Conservation (phyloP, 768 basidiomycete species). For the Tylopilus vinaceipallidus region DNA sequence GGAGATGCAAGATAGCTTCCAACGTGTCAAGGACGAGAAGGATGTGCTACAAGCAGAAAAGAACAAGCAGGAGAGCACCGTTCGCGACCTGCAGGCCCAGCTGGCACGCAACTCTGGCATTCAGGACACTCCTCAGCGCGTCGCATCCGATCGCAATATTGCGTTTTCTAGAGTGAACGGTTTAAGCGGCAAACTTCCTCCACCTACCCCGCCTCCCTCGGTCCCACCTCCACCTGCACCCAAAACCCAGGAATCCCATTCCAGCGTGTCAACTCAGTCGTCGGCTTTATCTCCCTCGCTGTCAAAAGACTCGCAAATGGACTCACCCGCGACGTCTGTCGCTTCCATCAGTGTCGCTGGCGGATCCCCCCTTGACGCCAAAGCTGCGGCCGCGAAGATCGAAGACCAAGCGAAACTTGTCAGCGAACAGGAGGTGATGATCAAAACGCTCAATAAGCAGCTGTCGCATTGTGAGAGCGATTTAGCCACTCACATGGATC, state of each 20-base stretch:
- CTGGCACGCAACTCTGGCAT: slow-evolving; percentile 48
- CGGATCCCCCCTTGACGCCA: slow-evolving; percentile 47
- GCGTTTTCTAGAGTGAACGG: slow-evolving; percentile 58
- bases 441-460: slow-evolving; percentile 92
- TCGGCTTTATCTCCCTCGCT: slow-evolving; percentile 56
- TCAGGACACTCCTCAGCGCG: slow-evolving; percentile 47
- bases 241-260: slow-evolving; percentile 46
- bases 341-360: slow-evolving; percentile 40
- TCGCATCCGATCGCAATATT: slow-evolving; percentile 48
- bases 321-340: slow-evolving; percentile 66
- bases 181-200: slow-evolving; percentile 76
- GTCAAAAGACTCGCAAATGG: slow-evolving; percentile 67
- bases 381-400: slow-evolving; percentile 49
- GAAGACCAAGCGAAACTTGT: slow-evolving; percentile 75
- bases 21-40: slow-evolving; percentile 80
- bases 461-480: slow-evolving; percentile 91
- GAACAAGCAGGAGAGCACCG: slow-evolving; percentile 58
- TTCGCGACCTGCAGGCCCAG: slow-evolving; percentile 80
- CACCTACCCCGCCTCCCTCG: slow-evolving; percentile 80
- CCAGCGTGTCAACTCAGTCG: slow-evolving; percentile 61
- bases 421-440: slow-evolving; percentile 86
- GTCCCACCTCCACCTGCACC: slow-evolving; percentile 83
- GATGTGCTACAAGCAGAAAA: slow-evolving; percentile 75
- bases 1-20: slow-evolving; percentile 75
- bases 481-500: slow-evolving; percentile 87